Evolutionary conservation across 2,329 filamentous ascomycete species (phyloP).

Genomic region (Cadophora sp.): DNA sequence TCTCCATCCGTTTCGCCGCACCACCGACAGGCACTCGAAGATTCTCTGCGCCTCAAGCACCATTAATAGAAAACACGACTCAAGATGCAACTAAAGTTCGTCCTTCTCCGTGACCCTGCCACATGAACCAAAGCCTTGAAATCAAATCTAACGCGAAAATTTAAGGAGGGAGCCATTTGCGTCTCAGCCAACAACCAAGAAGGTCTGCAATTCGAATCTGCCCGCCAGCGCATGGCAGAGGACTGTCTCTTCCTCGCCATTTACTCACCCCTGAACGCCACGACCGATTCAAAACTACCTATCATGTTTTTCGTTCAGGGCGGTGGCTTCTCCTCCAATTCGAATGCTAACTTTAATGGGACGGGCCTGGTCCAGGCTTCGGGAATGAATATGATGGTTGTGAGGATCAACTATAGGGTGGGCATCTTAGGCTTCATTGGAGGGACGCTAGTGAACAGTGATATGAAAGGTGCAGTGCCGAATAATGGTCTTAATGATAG

Average conservation of each 20-base stretch:
- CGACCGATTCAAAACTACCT: constrained; percentile 53
- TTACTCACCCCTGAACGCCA: constrained; percentile 59
- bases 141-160: neutral
- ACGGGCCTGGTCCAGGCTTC: constrained; percentile 64
- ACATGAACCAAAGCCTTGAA: neutral
- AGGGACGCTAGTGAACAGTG: constrained; percentile 46
- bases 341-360: constrained; percentile 62
- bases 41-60: constrained; percentile 14
- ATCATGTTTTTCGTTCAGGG: constrained; percentile 66
- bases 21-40: constrained; percentile 13
- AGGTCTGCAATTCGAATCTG: neutral
- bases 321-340: constrained; percentile 61
- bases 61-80: neutral
- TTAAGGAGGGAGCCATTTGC: constrained; percentile 8
- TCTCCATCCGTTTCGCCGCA: constrained; percentile 11
- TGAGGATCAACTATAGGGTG: constrained; percentile 77
- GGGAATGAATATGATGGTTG: constrained; percentile 66
- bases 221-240: constrained; percentile 49
- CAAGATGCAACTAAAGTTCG: constrained; percentile 19
- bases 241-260: constrained; percentile 73
- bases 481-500: constrained; percentile 63
- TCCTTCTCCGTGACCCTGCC: neutral
- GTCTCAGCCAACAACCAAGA: constrained; percentile 16
- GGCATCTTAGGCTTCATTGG: constrained; percentile 73
- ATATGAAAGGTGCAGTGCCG: constrained; percentile 39